Evolutionary conservation across 345 rosid genomes (phyloP).

Genomic region (Moringa oleifera): DNA sequence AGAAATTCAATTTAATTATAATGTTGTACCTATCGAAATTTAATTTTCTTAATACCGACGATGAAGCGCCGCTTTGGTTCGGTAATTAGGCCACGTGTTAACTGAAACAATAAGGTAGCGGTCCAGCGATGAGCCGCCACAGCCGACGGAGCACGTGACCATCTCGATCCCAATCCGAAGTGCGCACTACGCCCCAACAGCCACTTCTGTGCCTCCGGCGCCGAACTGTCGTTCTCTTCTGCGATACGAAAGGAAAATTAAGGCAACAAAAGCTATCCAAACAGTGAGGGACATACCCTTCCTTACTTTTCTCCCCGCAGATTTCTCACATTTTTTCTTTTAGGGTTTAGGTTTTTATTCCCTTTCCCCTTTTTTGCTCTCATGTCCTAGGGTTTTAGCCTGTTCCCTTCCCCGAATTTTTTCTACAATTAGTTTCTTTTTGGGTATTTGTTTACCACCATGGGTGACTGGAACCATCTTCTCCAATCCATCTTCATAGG

Average conservation of each 20-base stretch:
- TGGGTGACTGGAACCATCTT: constrained; percentile 78
- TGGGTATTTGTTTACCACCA: constrained; percentile 14
- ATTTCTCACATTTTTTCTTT: constrained; percentile 1
- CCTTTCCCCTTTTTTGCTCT: background rate
- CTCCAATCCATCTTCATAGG: constrained; percentile 73
- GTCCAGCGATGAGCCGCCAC: background rate
- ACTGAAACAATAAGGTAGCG: background rate
- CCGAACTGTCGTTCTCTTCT: constrained; percentile 6
- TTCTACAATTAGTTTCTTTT: constrained; percentile 21
- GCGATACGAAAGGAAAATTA: too few relatives aligned
- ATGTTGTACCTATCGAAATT: too few relatives aligned
- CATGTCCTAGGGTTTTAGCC: background rate
- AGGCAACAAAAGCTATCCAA: background rate
- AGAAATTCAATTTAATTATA: too few relatives aligned
- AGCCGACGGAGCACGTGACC: background rate
- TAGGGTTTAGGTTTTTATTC: constrained; percentile 3
- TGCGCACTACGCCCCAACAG: constrained; percentile 2
- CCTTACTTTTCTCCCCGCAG: too few relatives aligned
- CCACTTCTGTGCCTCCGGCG: constrained; percentile 19
- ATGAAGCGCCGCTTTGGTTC: too few relatives aligned
- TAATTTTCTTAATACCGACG: too few relatives aligned
- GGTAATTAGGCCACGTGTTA: background rate
- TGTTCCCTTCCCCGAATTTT: background rate
- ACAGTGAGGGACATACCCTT: background rate
- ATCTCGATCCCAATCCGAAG: background rate